These are phyloP conservation scores for Emmonsia crescens DNA, from an alignment of 2,329 filamentous ascomycete species.

Conservation along the genomic window DNA sequence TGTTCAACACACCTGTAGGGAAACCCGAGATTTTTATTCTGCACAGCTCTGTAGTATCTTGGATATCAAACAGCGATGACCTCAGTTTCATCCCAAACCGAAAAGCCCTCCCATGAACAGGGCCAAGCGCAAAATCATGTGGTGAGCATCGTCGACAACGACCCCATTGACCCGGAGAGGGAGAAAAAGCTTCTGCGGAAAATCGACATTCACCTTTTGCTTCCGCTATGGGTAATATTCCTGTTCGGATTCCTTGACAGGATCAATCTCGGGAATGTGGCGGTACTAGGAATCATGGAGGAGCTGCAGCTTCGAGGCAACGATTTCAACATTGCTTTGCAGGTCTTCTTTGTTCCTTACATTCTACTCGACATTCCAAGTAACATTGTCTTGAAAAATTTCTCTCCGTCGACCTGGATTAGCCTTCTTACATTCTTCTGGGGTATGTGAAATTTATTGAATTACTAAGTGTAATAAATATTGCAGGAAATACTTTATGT, in stretches of 20 bases:
- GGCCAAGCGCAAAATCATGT: too few relatives aligned
- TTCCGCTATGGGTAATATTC: conserved; percentile 15
- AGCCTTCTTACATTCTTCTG: conserved; percentile 16
- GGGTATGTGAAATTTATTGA: too few relatives aligned
- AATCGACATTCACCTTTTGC: conserved; percentile 17
- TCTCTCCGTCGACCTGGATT: conserved; percentile 18
- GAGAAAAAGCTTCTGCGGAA: conserved; percentile 1
- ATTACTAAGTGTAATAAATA: too few relatives aligned
- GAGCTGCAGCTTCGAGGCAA: conserved; percentile 16
- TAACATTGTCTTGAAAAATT: conserved; percentile 20
- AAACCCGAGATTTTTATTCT: too few relatives aligned
- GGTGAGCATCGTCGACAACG: too few relatives aligned
- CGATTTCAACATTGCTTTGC: conserved; percentile 29
- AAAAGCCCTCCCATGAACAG: too few relatives aligned
- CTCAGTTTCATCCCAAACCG: too few relatives aligned
- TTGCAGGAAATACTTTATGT: too few relatives aligned
- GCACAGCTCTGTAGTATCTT: too few relatives aligned
- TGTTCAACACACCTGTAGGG: too few relatives aligned
- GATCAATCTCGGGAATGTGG: conserved; percentile 17
- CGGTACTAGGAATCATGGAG: conserved; percentile 14
- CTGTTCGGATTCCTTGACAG: conserved; percentile 17
- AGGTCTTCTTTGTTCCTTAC: conserved; percentile 23
- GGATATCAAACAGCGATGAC: too few relatives aligned
- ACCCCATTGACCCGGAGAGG: too few relatives aligned
- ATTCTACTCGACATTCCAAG: conserved; percentile 20